Evolutionary conservation across 164 flowering plant genomes (phyloP), one percentile per base, ranked within the genome.

Genomic region (Akebia trifoliata): DNA sequence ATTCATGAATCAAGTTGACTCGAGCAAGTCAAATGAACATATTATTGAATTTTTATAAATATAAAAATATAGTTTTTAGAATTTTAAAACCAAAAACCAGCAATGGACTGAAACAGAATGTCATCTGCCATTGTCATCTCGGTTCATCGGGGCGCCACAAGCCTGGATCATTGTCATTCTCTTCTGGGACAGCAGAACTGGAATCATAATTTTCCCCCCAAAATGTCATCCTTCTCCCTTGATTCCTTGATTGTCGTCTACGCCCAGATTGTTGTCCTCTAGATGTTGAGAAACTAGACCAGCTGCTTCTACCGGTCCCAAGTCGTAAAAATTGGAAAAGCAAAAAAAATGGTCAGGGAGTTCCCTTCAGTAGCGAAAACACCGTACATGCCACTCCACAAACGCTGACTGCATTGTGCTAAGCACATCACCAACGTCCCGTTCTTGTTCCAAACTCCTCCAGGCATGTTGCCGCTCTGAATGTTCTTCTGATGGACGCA

Each of bases 401-500:
- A 83, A 56, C 7, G 92, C 75, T 8, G 90, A 81, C 50, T 77
- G 84, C 8, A 92, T 74, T 3, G 97, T 82, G 69, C 94, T 89
- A 7, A 93, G 68, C 61, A 90, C 69, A 70, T 93, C 97, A 4
- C 85, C 90, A 8, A 84, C 61, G 63, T 90, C 97, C 59, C 88
- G 78, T 65, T 90, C 87, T 8, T 84, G 71, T 69, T 89, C 97
- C 66, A 90, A 30, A 67, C 83, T 74, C 65, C 90, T 78, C 97
- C 97, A 93, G 15, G 65, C 79, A 18, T 81, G 82, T 68, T 85
- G 76, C 34, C 93, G 63, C 68, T 78, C 85, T 4, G 88, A 95
- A 46, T 87, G 95, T 30, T 78, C 87, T 57, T 78, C 88, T 1
- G 83, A 71, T 30, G 98, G 97, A 25, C 94, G 72, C 2, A 67